Conservation (phyloP, 345 rosid species). For the Citrus glauca region DNA sequence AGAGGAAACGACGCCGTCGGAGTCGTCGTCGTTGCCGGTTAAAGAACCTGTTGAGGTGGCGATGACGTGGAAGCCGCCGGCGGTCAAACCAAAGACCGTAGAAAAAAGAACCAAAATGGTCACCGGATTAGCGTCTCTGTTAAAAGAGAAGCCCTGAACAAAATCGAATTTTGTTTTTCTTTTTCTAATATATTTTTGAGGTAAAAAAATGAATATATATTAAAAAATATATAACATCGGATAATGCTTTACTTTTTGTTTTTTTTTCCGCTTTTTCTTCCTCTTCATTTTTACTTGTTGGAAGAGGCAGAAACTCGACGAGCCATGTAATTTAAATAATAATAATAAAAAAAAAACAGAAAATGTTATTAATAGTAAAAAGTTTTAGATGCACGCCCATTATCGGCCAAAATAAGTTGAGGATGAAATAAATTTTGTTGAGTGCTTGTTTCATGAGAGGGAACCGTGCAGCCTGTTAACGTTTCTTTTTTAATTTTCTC, state of each 20-base stretch:
- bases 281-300: conserved; percentile 2
- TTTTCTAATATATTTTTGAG: conserved; percentile 14
- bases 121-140: conserved; percentile 88
- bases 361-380: background rate
- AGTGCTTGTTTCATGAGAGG: conserved; percentile 21
- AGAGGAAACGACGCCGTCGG: conserved; percentile 24
- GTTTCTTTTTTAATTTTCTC: conserved; percentile 14
- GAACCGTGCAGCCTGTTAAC: conserved; percentile 26
- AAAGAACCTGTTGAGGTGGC: conserved; percentile 2
- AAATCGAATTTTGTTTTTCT: conserved; percentile 28
- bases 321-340: conserved; percentile 18
- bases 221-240: conserved; percentile 12
- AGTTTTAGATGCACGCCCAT: background rate
- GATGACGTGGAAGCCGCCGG: conserved; percentile 54
- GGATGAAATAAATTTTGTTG: too few species aligned
- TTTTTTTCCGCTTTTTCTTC: background rate
- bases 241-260: conserved; percentile 20
- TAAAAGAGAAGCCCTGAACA: conserved; percentile 59
- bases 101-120: conserved; percentile 67
- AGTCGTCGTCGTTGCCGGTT: background rate
- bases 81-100: conserved; percentile 47
- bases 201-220: conserved; percentile 12
- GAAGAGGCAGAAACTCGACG: conserved; percentile 11
- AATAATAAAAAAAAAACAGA: background rate
- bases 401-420: background rate